phyloP scores from a whole-genome alignment of 371 early-diverging fungal species.

The Parasitella parasitica region DNA sequence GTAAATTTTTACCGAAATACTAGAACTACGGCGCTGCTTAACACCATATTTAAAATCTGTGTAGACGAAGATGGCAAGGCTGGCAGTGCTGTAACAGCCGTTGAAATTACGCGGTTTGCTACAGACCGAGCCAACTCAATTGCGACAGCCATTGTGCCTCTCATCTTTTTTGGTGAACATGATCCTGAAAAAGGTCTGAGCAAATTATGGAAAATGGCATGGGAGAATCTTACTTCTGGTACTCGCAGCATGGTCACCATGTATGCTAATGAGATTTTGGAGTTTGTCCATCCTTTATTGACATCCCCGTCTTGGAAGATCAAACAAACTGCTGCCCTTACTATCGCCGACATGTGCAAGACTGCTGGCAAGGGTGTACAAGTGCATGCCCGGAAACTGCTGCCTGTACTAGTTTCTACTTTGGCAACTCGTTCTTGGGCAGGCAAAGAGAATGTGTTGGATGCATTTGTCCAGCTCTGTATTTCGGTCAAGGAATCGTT shows the following conservation, averaged over 20 bases:
- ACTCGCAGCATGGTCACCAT: conserved; percentile 61
- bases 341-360: conserved; percentile 67
- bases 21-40: not conserved
- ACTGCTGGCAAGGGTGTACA: conserved; percentile 32
- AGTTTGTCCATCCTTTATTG: conserved; percentile 56
- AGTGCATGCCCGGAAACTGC: conserved; percentile 45
- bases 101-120: conserved; percentile 80
- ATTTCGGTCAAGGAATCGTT: conserved; percentile 55
- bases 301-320: conserved; percentile 74
- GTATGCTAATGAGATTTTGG: conserved; percentile 62
- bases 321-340: conserved; percentile 75
- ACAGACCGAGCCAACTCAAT: conserved; percentile 63
- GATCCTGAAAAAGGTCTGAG: conserved; percentile 63
- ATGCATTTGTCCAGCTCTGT: conserved; percentile 64
- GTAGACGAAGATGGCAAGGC: conserved; percentile 78
- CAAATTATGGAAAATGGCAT: conserved; percentile 75
- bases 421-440: conserved; percentile 83
- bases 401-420: conserved; percentile 67
- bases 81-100: conserved; percentile 67
- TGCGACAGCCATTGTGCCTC: conserved; percentile 66
- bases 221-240: conserved; percentile 83
- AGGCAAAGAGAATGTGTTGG: conserved; percentile 84
- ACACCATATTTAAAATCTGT: not conserved
- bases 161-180: conserved; percentile 75
- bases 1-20: conserved; percentile 15